These are phyloP conservation scores for Vigna hirtella DNA, from an alignment of 306 rosid genomes.

Conservation along the genomic window DNA sequence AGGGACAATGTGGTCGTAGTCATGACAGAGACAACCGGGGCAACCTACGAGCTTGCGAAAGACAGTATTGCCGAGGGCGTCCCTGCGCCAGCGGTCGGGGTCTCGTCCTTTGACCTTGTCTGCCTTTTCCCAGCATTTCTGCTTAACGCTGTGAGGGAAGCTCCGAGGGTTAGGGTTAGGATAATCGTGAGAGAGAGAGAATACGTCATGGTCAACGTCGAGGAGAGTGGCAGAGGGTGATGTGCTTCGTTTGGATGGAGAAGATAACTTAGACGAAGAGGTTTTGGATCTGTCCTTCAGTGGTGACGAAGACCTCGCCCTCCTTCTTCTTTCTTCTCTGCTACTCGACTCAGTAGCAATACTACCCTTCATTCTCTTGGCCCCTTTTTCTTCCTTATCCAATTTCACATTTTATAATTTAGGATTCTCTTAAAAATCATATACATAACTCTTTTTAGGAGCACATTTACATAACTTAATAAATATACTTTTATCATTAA, in stretches of 20 bases:
- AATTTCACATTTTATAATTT: not conserved
- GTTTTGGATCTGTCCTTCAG: constrained; percentile 61
- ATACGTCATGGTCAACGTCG: constrained; percentile 41
- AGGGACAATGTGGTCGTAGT: constrained; percentile 87
- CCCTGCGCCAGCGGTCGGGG: constrained; percentile 95
- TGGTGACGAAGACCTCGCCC: constrained; percentile 64
- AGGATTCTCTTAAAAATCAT: not conserved
- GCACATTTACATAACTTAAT: too few species aligned
- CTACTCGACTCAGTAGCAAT: not conserved
- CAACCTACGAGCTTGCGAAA: constrained; percentile 95
- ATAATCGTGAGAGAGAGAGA: constrained; percentile 40
- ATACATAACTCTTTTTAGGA: too few species aligned
- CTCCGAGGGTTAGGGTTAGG: constrained; percentile 65
- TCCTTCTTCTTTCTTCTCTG: constrained; percentile 52
- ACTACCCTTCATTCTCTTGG: constrained; percentile 52
- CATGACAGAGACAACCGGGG: constrained; percentile 91
- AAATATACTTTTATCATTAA: too few species aligned
- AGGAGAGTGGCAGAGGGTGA: constrained; percentile 54
- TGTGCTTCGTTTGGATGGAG: constrained; percentile 42
- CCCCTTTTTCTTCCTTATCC: not conserved
- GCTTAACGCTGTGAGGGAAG: constrained; percentile 78
- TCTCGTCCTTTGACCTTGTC: constrained; percentile 87
- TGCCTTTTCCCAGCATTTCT: constrained; percentile 92
- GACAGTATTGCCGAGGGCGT: constrained; percentile 73
- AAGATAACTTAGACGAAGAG: constrained; percentile 40